Evolutionary conservation across 768 basidiomycete genomes (phyloP).

Genomic region (Pleurotus salmoneostramineus): DNA sequence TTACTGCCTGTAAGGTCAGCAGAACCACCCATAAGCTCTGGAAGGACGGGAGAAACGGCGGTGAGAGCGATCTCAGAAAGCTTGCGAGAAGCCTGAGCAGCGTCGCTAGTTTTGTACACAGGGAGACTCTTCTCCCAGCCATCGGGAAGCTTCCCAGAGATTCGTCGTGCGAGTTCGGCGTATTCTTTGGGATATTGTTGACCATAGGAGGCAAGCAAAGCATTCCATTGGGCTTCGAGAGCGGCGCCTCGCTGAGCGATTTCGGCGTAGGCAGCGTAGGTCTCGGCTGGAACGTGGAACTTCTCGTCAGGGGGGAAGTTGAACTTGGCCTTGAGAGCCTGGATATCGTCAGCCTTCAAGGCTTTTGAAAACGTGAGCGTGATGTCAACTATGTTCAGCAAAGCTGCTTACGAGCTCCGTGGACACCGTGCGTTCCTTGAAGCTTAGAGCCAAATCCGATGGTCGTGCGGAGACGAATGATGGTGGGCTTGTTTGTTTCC

Average conservation of each 20-base stretch:
- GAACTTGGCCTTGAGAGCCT: constrained; percentile 77
- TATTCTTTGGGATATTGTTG: constrained; percentile 82
- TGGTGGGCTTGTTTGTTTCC: constrained; percentile 79
- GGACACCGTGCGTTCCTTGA: constrained; percentile 92
- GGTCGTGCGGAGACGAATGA: constrained; percentile 83
- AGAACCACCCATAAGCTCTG: constrained; percentile 86
- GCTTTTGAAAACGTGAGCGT: constrained; percentile 37
- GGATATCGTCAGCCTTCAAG: constrained; percentile 89
- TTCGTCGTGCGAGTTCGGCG: constrained; percentile 81
- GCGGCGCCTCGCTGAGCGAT: constrained; percentile 70
- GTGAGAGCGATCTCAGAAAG: constrained; percentile 87
- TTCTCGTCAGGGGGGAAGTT: constrained; percentile 74
- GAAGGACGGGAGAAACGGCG: constrained; percentile 67
- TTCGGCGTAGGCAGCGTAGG: constrained; percentile 63
- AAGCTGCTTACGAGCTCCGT: constrained; percentile 78
- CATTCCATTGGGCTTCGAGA: constrained; percentile 72
- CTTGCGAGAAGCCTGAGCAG: constrained; percentile 90
- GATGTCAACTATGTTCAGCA: neutral
- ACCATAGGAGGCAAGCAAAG: constrained; percentile 62
- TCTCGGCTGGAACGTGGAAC: constrained; percentile 75
- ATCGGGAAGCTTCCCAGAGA: constrained; percentile 76
- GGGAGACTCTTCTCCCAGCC: constrained; percentile 87
- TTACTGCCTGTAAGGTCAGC: constrained; percentile 93
- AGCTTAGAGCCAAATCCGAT: constrained; percentile 93
- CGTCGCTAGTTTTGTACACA: constrained; percentile 76